Base-by-base conservation (phyloP, 441 rosid species). In the Adansonia gregorii region DNA sequence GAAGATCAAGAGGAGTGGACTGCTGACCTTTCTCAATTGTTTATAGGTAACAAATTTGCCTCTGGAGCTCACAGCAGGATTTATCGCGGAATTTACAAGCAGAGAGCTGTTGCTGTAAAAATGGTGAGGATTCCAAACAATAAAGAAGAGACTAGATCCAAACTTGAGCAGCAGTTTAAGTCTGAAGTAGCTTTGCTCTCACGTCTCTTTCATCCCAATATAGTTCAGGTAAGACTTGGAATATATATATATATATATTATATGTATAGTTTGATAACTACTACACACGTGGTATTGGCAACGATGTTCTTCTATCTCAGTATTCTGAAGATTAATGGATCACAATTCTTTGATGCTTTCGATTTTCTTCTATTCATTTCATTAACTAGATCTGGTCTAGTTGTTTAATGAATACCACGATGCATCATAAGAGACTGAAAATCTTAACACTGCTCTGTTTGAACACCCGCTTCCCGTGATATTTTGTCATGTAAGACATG, bases 1-100 rank as follows among this genome's bases (percentile, higher is more conserved):
- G 98, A 92, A 24, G 95, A 94, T 78, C 90, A 88, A 79, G 98
- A 93, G 41, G 99, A 95, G 67, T 95, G 99, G 98, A 92, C 94
- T 0, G 99, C 98, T 20, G 99, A 95, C 81, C 96, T 93, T 22
- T 95, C 99, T 0, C 99, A 95, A 85, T 78, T 95, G 39, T 95
- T 95, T 65, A 95, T 95, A 11, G 99, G 99, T 2, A 95, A 95
- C 87, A 95, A 93, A 85, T 95, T 95, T 48, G 99, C 99, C 15
- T 95, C 98, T 0, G 99, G 99, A 0, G 98, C 99, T 41, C 97
- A 95, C 46, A 88, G 93, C n/a, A 83, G 99, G 85, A 93, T 95
- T 46, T 95, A 95, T 46, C 85, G 99, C 0, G 99, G 99, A 6
- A 95, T 95, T 84, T 95, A 95, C 66, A 95, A 91, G 89, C 99